Base-by-base conservation (phyloP, 345 rosid species). In the Salix purpurea region DNA sequence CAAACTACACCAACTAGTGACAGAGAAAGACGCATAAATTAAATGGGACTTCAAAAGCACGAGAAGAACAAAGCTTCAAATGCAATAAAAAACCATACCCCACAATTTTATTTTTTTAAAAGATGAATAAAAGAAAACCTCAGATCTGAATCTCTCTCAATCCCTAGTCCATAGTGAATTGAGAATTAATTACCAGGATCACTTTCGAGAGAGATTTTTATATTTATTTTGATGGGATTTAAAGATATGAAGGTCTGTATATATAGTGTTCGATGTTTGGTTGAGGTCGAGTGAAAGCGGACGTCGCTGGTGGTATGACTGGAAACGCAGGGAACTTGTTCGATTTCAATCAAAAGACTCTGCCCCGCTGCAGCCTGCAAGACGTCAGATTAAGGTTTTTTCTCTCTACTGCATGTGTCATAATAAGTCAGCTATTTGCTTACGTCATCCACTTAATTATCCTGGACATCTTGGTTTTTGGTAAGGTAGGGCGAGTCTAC, bases 101-200 rank as follows among this genome's bases (percentile, higher is more conserved):
- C 84, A 78, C 28, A 9, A 23, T 10, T n/a, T n/a, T 58, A 9
- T 56, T 56, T 7, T 8, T 8, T 7, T 2, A 7, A 54, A 8
- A 56, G 0, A n/a, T 2, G 16, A 6, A 54, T 3, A n/a, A 56
- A 56, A 56, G 0, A n/a, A n/a, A 28, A 19, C 61, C 42, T 73
- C 79, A 85, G 87, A 87, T 87, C 88, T 80, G 44, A 87, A 83
- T 76, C 73, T 80, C 67, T n/a, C 71, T n/a, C 14, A 44, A 40
- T 30, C 64, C 32, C n/a, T 56, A 23, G 7, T 30, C 46, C 46
- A 14, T 10, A 42, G 69, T 36, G 0, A 3, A 36, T 18, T 19
- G 69, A 66, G 39, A 65, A 12, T 64, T 24, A 64, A 64, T 58
- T 58, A 58, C 62, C 62, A 58, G 28, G 6, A 4, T n/a, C 28